Conservation (phyloP, 2,329 filamentous ascomycete genomes). For the Arthrobotrys musiformis region DNA sequence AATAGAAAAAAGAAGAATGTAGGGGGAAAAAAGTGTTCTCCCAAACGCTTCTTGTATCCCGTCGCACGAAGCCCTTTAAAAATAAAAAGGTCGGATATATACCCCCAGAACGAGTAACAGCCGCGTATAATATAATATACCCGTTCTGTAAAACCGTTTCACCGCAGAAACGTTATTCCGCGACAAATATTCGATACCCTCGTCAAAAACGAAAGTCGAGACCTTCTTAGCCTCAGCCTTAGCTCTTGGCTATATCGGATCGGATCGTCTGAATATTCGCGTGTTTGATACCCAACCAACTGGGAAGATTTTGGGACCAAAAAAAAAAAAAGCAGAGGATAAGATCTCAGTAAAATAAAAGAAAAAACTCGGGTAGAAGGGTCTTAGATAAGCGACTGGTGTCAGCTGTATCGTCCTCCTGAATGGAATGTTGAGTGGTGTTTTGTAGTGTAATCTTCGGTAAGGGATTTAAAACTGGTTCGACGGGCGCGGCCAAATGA, state of each 20-base stretch:
- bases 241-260: slow-evolving; percentile 1
- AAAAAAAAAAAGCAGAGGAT: no score
- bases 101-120: not conserved
- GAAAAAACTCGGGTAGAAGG: not conserved
- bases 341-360: no score
- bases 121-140: not conserved
- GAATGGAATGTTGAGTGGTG: not conserved
- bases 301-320: no score
- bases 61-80: not conserved
- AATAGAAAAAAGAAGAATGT: no score
- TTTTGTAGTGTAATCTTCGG: not conserved
- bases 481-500: slow-evolving; percentile 14
- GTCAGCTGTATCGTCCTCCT: not conserved
- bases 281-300: not conserved
- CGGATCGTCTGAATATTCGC: not conserved
- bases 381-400: not conserved
- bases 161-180: not conserved
- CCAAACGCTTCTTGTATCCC: not conserved
- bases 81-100: not conserved
- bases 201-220: not conserved
- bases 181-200: not conserved
- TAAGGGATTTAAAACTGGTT: not conserved
- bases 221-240: no score
- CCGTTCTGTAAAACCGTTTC: not conserved
- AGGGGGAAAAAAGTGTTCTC: no score